phyloP scores from a whole-genome alignment of 2,329 filamentous ascomycete genomes.

The Stylonectria norvegica region DNA sequence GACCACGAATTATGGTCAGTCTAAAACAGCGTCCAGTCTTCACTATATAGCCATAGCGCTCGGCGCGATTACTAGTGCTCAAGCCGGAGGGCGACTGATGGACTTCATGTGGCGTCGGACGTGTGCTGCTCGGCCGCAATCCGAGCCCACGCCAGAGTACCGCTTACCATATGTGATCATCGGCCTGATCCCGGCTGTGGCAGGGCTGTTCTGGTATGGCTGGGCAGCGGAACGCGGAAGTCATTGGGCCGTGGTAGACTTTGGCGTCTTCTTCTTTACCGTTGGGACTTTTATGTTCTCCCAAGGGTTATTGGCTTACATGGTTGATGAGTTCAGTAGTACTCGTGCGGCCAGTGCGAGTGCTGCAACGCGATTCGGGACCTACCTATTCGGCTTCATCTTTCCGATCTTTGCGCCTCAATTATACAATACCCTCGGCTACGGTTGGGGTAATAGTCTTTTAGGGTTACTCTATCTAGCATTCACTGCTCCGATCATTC shows the following conservation, averaged over 20 bases:
- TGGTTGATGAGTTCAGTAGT: slow-evolving; percentile 47
- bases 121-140: slow-evolving; percentile 1
- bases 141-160: slow-evolving; percentile 39
- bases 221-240: slow-evolving; percentile 46
- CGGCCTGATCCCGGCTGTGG: slow-evolving; percentile 41
- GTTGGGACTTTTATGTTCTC: slow-evolving; percentile 51
- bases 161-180: slow-evolving; percentile 52
- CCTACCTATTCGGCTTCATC: slow-evolving; percentile 50
- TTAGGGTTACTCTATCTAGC: slow-evolving; percentile 37
- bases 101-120: slow-evolving; percentile 35
- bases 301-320: slow-evolving; percentile 52
- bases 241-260: slow-evolving; percentile 57
- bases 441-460: slow-evolving; percentile 43
- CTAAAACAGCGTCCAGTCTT: slow-evolving; percentile 41
- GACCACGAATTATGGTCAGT: slow-evolving; percentile 44
- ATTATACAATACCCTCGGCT: slow-evolving; percentile 30
- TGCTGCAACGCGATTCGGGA: slow-evolving; percentile 51
- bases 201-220: slow-evolving; percentile 38
- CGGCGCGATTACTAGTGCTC: slow-evolving; percentile 37
- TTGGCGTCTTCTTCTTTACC: slow-evolving; percentile 53
- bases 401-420: slow-evolving; percentile 54
- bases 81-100: slow-evolving; percentile 35
- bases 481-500: slow-evolving; percentile 2
- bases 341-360: slow-evolving; percentile 36
- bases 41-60: slow-evolving; percentile 50